These are phyloP conservation scores for Penicillium argentinense DNA, from an alignment of 495 filamentous ascomycete genomes.

Conservation along the genomic window DNA sequence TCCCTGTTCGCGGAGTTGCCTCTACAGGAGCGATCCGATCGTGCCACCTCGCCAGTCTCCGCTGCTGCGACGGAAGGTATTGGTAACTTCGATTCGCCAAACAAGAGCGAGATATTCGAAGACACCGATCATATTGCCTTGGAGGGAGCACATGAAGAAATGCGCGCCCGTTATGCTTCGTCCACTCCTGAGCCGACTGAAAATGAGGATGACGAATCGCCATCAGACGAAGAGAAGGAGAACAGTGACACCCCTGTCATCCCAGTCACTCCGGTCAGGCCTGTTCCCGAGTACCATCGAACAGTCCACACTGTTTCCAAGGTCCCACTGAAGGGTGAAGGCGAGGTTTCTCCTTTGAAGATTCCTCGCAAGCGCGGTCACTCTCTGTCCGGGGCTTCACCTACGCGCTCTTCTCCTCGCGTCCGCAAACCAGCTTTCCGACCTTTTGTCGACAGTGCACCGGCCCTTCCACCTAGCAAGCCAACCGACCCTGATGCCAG, in stretches of 20 bases:
- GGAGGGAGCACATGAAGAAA: conserved; percentile 1
- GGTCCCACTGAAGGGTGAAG: conserved; percentile 70
- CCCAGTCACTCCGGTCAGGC: conserved; percentile 37
- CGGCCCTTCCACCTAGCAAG: conserved; percentile 26
- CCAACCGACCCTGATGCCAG: conserved; percentile 18
- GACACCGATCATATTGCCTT: conserved; percentile 9
- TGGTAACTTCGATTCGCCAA: conserved; percentile 13
- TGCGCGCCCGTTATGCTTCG: background rate
- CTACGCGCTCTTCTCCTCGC: conserved; percentile 36
- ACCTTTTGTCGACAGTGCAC: conserved; percentile 14
- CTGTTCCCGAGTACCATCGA: conserved; percentile 25
- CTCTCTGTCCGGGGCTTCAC: conserved; percentile 41
- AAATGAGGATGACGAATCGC: conserved; percentile 6
- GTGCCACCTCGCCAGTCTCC: conserved; percentile 7
- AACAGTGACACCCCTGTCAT: conserved; percentile 26
- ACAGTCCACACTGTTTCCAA: conserved; percentile 72
- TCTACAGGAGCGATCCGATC: conserved; percentile 11
- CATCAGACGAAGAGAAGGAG: conserved; percentile 32
- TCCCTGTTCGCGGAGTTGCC: conserved; percentile 18
- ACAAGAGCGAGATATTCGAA: conserved; percentile 23
- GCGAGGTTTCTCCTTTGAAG: conserved; percentile 59
- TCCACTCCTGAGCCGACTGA: conserved; percentile 10
- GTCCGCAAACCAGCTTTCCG: conserved; percentile 27
- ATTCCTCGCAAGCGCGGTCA: conserved; percentile 55
- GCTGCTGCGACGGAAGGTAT: conserved; percentile 4